A percentile compares a stretch with the other conserved stretches of the same genome.
phyloP scores from a whole-genome alignment of 129 eudicot species.

The Cynara cardunculus region DNA sequence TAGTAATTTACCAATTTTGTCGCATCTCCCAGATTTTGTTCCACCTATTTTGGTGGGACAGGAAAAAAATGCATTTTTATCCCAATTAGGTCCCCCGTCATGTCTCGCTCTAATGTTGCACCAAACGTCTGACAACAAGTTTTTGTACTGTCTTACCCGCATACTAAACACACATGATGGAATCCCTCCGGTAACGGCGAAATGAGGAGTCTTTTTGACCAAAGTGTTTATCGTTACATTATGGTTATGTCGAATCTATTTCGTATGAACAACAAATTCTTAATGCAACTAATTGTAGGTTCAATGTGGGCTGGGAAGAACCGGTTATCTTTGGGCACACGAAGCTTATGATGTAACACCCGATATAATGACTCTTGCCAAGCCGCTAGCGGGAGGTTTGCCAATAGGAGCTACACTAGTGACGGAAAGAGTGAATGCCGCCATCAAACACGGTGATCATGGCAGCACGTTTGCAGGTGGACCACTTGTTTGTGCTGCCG shows the following conservation, averaged over 20 bases:
- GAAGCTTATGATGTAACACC: conserved; percentile 74
- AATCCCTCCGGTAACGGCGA: background rate
- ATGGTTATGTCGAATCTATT: background rate
- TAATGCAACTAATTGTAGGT: conserved; percentile 33
- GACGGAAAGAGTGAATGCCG: conserved; percentile 58
- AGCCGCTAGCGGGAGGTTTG: conserved; percentile 93
- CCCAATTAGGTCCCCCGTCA: background rate
- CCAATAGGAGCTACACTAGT: conserved; percentile 86
- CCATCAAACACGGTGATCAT: conserved; percentile 73
- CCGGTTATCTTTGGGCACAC: conserved; percentile 88
- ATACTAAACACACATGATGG: background rate
- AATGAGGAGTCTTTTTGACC: background rate
- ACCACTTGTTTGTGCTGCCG: conserved; percentile 85
- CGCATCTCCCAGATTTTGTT: background rate
- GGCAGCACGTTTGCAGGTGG: conserved; percentile 96
- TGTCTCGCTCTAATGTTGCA: background rate
- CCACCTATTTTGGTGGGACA: background rate
- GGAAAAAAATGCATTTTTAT: background rate
- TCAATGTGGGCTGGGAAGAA: conserved; percentile 93
- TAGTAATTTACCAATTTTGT: background rate
- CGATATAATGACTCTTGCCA: conserved; percentile 90
- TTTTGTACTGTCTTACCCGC: background rate
- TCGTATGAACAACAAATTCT: background rate
- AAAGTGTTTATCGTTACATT: background rate
- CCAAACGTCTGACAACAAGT: background rate